phyloP scores from a whole-genome alignment of 345 rosid genomes.

The Eucalyptus sp. region DNA sequence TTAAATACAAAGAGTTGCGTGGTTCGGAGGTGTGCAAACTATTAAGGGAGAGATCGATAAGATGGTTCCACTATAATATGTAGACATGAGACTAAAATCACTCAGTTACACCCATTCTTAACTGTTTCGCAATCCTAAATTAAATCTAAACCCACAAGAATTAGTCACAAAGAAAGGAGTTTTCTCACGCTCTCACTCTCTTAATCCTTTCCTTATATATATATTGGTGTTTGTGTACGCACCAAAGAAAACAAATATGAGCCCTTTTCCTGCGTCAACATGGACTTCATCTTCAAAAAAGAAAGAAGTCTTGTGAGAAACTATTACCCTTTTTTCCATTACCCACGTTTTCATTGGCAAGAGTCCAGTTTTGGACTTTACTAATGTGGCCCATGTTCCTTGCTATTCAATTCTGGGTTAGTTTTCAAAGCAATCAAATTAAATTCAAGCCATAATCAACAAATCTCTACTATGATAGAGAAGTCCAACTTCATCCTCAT shows the following conservation, averaged over 20 bases:
- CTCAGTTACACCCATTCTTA: accelerated
- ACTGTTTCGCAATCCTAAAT: background rate
- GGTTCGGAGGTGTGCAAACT: background rate
- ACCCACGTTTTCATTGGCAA: background rate
- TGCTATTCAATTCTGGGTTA: background rate
- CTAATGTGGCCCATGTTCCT: background rate
- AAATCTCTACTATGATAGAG: background rate
- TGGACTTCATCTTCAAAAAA: too few relatives aligned
- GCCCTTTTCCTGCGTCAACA: too few relatives aligned
- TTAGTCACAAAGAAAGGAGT: background rate
- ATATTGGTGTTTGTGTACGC: too few relatives aligned
- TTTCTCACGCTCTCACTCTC: background rate
- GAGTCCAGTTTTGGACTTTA: background rate
- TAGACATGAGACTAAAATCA: background rate
- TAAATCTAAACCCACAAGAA: background rate
- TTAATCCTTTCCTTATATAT: background rate
- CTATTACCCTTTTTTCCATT: background rate
- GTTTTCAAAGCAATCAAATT: background rate
- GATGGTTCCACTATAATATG: background rate
- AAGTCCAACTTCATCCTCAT: background rate
- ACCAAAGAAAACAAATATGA: too few relatives aligned
- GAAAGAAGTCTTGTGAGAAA: background rate
- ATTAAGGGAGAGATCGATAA: background rate
- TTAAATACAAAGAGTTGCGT: background rate
- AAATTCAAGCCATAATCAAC: background rate